A percentile compares a stretch with the other conserved stretches of the same genome.
Conservation (phyloP, 1,284 basidiomycete species). For the Bjerkandera adusta region DNA sequence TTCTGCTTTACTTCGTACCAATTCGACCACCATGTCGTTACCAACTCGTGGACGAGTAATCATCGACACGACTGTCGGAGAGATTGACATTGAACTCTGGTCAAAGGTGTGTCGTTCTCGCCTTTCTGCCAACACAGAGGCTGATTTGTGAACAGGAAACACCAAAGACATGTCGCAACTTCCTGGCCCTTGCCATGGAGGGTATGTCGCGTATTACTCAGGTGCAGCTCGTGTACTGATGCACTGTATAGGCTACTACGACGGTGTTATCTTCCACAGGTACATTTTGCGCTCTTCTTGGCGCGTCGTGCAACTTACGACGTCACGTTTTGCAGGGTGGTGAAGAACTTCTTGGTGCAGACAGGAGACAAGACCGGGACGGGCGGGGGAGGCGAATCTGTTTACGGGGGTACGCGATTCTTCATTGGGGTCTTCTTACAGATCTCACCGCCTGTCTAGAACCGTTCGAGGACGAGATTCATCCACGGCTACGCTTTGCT, state of each 20-base stretch:
- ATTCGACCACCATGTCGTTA: conserved; percentile 54
- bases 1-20: no score
- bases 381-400: conserved; percentile 88
- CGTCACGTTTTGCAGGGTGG: conserved; percentile 49
- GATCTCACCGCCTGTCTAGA: conserved; percentile 41
- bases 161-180: conserved; percentile 92
- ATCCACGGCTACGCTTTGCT: conserved; percentile 81
- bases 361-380: conserved; percentile 95
- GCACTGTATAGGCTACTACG: conserved; percentile 80
- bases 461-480: conserved; percentile 92
- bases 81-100: conserved; percentile 95
- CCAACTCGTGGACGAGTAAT: conserved; percentile 87
- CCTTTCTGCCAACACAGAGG: neutral
- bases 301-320: no score
- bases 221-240: neutral
- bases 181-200: conserved; percentile 87
- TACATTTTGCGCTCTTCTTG: conserved; percentile 29
- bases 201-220: conserved; percentile 47
- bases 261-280: conserved; percentile 92
- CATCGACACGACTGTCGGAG: conserved; percentile 87
- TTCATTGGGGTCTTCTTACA: neutral
- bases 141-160: conserved; percentile 59
- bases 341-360: conserved; percentile 89
- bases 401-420: conserved; percentile 72
- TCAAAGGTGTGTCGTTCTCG: conserved; percentile 56